These are phyloP conservation scores for Pulveroboletus sp. DNA, from an alignment of 768 basidiomycete genomes.

Conservation along the genomic window DNA sequence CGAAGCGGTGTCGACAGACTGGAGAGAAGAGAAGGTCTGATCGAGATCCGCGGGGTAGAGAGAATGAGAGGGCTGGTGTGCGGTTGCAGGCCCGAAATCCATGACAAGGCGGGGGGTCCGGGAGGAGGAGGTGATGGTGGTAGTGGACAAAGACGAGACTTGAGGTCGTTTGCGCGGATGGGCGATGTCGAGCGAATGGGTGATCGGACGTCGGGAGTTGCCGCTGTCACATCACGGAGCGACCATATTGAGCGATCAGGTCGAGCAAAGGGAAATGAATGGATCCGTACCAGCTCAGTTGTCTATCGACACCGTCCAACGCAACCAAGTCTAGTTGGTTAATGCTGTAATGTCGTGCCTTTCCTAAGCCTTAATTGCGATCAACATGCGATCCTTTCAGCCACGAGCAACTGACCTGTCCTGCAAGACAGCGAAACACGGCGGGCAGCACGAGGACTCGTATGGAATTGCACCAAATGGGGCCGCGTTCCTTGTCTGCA, in stretches of 20 bases:
- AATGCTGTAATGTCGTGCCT: slow-evolving; percentile 6
- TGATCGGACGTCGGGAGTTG: slow-evolving; percentile 57
- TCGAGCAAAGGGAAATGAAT: slow-evolving; percentile 15
- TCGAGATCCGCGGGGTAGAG: slow-evolving; percentile 58
- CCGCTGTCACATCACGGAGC: slow-evolving; percentile 40
- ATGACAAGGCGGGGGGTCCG: slow-evolving; percentile 36
- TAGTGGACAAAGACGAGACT: slow-evolving; percentile 32
- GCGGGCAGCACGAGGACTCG: not conserved
- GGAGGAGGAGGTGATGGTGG: slow-evolving; percentile 31
- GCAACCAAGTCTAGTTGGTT: not conserved
- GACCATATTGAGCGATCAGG: slow-evolving; percentile 39
- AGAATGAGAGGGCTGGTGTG: slow-evolving; percentile 33
- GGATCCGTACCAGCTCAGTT: slow-evolving; percentile 27
- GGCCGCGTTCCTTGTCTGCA: not conserved
- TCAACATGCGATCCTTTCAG: slow-evolving; percentile 17
- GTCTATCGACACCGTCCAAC: not conserved
- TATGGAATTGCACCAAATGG: slow-evolving; percentile 1
- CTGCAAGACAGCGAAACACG: slow-evolving; percentile 6
- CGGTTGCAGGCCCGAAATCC: slow-evolving; percentile 43
- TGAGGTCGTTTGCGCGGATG: slow-evolving; percentile 25
- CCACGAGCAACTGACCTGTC: slow-evolving; percentile 19
- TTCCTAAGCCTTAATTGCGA: not conserved
- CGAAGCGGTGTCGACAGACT: slow-evolving; percentile 36
- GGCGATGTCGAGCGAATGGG: slow-evolving; percentile 37
- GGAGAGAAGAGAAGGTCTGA: slow-evolving; percentile 46